Evolutionary conservation across 176 grass and related monocot genomes (phyloP).

Genomic region (Typha latifolia): DNA sequence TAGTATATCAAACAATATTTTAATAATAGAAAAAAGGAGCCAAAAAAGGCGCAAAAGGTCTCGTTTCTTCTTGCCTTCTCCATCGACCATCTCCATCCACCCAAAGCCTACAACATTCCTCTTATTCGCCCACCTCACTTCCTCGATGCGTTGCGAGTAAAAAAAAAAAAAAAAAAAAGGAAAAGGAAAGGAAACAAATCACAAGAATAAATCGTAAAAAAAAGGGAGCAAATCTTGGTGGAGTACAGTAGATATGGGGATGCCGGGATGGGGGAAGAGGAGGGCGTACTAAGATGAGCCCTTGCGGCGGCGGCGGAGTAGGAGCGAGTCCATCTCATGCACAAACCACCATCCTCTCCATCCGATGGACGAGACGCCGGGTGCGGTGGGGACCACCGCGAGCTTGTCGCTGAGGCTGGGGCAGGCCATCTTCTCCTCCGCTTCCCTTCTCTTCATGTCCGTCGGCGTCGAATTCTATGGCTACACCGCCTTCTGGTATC

Average conservation of each 20-base stretch:
- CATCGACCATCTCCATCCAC: conserved; percentile 22
- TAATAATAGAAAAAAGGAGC: conserved; percentile 1
- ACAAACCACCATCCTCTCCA: background rate
- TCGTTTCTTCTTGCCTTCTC: background rate
- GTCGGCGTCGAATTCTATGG: conserved; percentile 90
- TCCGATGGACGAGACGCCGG: conserved; percentile 18
- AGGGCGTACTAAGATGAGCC: background rate
- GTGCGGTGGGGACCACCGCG: conserved; percentile 55
- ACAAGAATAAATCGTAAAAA: too few species aligned
- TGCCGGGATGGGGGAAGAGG: background rate
- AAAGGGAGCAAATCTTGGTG: too few species aligned
- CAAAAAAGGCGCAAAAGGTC: background rate
- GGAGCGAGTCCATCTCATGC: background rate
- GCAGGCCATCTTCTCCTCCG: conserved; percentile 77
- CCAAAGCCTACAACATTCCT: conserved; percentile 15
- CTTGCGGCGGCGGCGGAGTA: background rate
- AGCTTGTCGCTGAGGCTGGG: conserved; percentile 73
- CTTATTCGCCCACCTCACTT: background rate
- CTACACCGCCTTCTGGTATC: conserved; percentile 83
- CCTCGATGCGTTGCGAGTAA: background rate
- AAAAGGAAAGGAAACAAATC: too few species aligned
- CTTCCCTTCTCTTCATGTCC: conserved; percentile 86
- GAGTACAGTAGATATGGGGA: too few species aligned
- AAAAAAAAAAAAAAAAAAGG: too few species aligned
- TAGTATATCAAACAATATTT: background rate